Percentiles rank a stretch among this genome's conserved stretches.
Evolutionary conservation across 225 moss, liverwort and hornwort species (phyloP).

Genomic region (Bryoerythrophyllum caledonicum): DNA sequence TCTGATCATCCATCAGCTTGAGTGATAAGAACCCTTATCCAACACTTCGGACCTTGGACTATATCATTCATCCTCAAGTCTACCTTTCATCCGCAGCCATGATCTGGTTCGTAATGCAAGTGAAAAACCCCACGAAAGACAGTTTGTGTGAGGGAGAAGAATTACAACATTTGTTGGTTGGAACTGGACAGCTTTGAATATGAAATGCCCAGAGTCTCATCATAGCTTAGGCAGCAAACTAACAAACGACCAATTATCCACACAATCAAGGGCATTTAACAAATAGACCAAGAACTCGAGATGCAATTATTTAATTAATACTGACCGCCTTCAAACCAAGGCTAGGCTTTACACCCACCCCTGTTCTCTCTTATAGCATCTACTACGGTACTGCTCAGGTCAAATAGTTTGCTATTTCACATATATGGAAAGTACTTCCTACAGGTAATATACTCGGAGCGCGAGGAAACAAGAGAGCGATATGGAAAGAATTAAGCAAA

Average conservation of each 20-base stretch:
- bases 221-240: too few species aligned
- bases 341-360: conserved; percentile 17
- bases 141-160: not conserved
- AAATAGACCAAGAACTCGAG: conserved; percentile 25
- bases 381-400: not conserved
- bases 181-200: too few species aligned
- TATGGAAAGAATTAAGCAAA: conserved; percentile 22
- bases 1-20: too few species aligned
- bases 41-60: too few species aligned
- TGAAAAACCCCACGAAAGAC: not conserved
- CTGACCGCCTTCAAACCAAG: conserved; percentile 11
- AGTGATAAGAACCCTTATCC: too few species aligned
- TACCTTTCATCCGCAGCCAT: too few species aligned
- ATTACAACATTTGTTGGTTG: too few species aligned
- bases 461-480: not conserved
- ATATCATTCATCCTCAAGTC: too few species aligned
- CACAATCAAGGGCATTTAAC: not conserved
- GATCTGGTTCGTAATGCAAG: too few species aligned
- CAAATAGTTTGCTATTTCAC: conserved; percentile 34
- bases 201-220: too few species aligned
- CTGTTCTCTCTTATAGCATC: conserved; percentile 9
- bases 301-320: conserved; percentile 39
- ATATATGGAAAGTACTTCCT: not conserved
- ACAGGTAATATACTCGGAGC: conserved; percentile 7
- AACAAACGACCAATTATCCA: not conserved